Evolutionary conservation across 169 alveolate species (phyloP).

Genomic region (Amoebophrya sp.): DNA sequence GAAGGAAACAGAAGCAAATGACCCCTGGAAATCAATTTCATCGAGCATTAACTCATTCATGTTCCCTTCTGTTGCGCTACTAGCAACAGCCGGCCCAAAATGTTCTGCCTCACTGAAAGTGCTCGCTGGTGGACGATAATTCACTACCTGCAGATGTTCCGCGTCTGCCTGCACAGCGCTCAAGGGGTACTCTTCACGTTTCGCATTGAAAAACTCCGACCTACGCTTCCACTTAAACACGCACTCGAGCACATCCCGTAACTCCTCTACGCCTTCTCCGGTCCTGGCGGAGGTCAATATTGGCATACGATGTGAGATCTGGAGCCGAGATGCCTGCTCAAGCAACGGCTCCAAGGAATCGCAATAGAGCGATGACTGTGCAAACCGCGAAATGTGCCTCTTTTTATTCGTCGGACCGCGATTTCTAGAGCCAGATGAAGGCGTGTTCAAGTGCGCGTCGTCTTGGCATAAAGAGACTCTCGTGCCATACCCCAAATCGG

Average conservation of each 20-base stretch:
- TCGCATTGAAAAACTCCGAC: background rate
- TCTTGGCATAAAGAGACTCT: background rate
- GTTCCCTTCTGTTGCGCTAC: background rate
- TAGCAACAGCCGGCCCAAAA: background rate
- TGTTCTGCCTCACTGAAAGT: background rate
- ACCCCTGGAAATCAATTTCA: too few relatives aligned
- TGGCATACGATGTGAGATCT: background rate
- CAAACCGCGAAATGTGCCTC: conserved; percentile 20
- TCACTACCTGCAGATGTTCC: background rate
- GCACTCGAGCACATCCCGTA: conserved; percentile 19
- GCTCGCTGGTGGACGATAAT: background rate
- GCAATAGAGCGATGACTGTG: background rate
- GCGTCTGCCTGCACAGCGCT: background rate
- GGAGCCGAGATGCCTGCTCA: background rate
- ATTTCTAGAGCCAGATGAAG: too few relatives aligned
- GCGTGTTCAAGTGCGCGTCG: too few relatives aligned
- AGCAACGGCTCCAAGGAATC: background rate
- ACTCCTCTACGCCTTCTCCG: background rate
- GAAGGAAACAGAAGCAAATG: background rate
- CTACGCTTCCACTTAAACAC: background rate
- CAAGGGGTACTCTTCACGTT: background rate
- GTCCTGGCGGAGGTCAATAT: background rate
- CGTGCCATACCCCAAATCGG: too few relatives aligned
- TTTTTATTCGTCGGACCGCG: too few relatives aligned
- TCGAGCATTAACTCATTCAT: too few relatives aligned